Percentiles rank a stretch among this genome's conserved stretches.
Evolutionary conservation across 2,329 filamentous ascomycete species (phyloP).

Genomic region (Epichloe typhina): DNA sequence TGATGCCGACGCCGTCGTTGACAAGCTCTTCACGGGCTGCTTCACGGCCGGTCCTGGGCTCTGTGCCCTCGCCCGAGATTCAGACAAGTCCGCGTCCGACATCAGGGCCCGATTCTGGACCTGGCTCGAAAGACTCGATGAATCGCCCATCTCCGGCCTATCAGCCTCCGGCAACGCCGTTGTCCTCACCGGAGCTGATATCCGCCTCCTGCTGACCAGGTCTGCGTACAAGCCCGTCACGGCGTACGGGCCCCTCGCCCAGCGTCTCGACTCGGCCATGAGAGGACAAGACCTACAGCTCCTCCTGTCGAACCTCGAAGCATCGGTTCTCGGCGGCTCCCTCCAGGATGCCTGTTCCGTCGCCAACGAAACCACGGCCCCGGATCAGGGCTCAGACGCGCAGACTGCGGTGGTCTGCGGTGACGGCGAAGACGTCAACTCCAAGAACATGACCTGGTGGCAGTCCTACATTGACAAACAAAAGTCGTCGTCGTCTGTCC

Average conservation of each 20-base stretch:
- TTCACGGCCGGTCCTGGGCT: constrained; percentile 14
- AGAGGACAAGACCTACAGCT: constrained; percentile 8
- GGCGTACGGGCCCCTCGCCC: constrained; percentile 7
- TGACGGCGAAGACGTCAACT: constrained; percentile 18
- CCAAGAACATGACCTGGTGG: constrained; percentile 14
- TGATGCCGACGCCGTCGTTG: constrained; percentile 23
- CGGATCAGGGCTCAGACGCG: constrained; percentile 11
- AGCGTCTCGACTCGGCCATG: constrained; percentile 9
- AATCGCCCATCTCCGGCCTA: constrained; percentile 14
- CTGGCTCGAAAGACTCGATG: constrained; percentile 17
- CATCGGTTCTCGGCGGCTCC: constrained; percentile 1
- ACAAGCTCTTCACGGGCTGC: constrained; percentile 23
- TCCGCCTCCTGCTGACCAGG: constrained; percentile 14
- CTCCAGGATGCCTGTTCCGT: constrained; percentile 12
- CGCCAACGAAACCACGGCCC: not conserved
- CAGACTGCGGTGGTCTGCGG: constrained; percentile 19
- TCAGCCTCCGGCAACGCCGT: constrained; percentile 9
- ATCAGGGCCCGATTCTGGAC: constrained; percentile 20
- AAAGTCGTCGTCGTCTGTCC: constrained; percentile 14
- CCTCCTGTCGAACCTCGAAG: not conserved
- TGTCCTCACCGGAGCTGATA: constrained; percentile 19
- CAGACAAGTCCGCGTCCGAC: constrained; percentile 15
- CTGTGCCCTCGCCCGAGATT: constrained; percentile 16
- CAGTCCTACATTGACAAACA: constrained; percentile 17
- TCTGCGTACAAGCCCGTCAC: constrained; percentile 19